phyloP scores from a whole-genome alignment of 163 green algal genomes.

The Chlorella variabilis region DNA sequence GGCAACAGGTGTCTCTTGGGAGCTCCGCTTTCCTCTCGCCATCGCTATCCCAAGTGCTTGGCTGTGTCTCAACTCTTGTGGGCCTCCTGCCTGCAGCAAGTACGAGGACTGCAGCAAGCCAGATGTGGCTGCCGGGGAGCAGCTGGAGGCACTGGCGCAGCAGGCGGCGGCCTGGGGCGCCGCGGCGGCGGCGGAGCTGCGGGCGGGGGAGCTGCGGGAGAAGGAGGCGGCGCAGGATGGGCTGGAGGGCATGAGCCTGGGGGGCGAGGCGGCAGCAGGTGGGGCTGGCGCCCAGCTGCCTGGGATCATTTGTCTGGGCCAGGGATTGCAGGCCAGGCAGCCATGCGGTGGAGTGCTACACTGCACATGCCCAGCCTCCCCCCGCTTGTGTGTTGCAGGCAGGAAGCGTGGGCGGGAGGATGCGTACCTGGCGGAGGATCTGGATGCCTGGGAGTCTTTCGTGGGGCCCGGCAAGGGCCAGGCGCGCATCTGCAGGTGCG shows the following conservation, averaged over 20 bases:
- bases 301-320: too few relatives aligned
- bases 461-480: conserved; percentile 46
- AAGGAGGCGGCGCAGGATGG: conserved; percentile 27
- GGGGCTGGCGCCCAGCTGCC: too few relatives aligned
- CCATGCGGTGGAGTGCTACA: too few relatives aligned
- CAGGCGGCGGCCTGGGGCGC: conserved; percentile 44
- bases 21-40: too few relatives aligned
- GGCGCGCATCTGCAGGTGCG: conserved; percentile 33
- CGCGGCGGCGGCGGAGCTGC: conserved; percentile 58
- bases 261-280: conserved; percentile 5
- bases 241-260: conserved; percentile 51
- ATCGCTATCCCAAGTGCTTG: too few relatives aligned
- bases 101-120: conserved; percentile 44
- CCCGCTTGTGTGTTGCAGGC: neutral
- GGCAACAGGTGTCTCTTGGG: too few relatives aligned
- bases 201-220: conserved; percentile 36
- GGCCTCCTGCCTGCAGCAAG: conserved; percentile 26
- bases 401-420: conserved; percentile 26
- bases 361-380: too few relatives aligned
- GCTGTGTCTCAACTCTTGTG: neutral
- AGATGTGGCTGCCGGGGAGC: neutral
- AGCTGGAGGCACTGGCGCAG: conserved; percentile 33
- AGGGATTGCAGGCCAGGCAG: too few relatives aligned
- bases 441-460: conserved; percentile 72
- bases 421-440: conserved; percentile 59